A percentile compares a stretch with the other conserved stretches of the same genome.
These are phyloP conservation scores for Ustilago curta DNA, from an alignment of 1,284 basidiomycete genomes.

Conservation along the genomic window DNA sequence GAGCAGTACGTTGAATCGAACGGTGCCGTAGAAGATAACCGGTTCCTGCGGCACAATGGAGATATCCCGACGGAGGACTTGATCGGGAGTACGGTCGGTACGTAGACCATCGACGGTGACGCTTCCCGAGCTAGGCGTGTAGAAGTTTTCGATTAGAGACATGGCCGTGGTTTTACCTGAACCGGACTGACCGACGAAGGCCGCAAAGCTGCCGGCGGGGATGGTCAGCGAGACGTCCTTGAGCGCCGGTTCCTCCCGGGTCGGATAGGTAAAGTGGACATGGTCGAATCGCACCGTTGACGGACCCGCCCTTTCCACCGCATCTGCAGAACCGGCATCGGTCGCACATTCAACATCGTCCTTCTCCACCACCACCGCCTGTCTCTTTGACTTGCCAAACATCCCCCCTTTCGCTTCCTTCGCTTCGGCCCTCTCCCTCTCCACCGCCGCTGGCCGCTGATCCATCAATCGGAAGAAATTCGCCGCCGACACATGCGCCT, in stretches of 20 bases:
- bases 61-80: constrained; percentile 53
- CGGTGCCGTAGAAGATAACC: constrained; percentile 74
- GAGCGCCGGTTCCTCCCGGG: constrained; percentile 49
- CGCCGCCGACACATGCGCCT: constrained; percentile 58
- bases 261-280: constrained; percentile 50
- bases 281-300: constrained; percentile 31
- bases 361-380: constrained; percentile 88
- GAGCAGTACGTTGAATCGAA: constrained; percentile 44
- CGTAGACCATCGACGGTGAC: constrained; percentile 84
- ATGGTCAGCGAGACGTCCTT: constrained; percentile 55
- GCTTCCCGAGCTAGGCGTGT: constrained; percentile 77
- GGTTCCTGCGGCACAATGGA: constrained; percentile 63
- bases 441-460: constrained; percentile 79
- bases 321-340: constrained; percentile 70
- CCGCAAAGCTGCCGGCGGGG: constrained; percentile 53
- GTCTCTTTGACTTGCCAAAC: constrained; percentile 51
- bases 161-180: constrained; percentile 67
- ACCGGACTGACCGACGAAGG: constrained; percentile 72
- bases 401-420: neutral
- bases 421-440: constrained; percentile 64
- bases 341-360: constrained; percentile 88
- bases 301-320: constrained; percentile 16
- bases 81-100: constrained; percentile 84
- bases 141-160: constrained; percentile 71
- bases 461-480: constrained; percentile 60